These are phyloP conservation scores for Penicillium pancosmium DNA, from an alignment of 495 filamentous ascomycete species.

Conservation along the genomic window DNA sequence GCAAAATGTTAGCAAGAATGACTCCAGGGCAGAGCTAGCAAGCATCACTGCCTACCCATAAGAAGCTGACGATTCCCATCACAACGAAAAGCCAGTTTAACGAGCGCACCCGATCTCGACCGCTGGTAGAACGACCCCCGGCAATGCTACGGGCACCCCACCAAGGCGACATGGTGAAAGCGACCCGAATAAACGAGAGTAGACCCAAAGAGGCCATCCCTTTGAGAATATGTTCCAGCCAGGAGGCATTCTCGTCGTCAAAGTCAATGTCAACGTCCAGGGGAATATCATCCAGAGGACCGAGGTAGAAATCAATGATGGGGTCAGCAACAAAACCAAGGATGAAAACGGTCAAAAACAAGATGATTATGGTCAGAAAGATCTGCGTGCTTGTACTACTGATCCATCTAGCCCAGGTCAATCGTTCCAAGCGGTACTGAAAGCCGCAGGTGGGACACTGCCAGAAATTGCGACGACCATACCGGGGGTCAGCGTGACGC, in stretches of 20 bases:
- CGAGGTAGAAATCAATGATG: constrained; percentile 84
- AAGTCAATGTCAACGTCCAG: constrained; percentile 19
- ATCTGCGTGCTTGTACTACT: constrained; percentile 67
- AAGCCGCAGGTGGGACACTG: constrained; percentile 89
- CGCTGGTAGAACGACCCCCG: constrained; percentile 59
- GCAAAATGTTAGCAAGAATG: constrained; percentile 28
- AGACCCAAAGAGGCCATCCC: constrained; percentile 83
- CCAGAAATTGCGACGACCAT: constrained; percentile 73
- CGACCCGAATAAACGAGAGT: constrained; percentile 79
- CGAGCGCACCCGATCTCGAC: constrained; percentile 71
- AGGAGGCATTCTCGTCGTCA: constrained; percentile 49
- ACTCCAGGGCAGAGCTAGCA: constrained; percentile 3
- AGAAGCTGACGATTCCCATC: constrained; percentile 78
- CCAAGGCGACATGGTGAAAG: constrained; percentile 73
- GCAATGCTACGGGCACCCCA: constrained; percentile 54
- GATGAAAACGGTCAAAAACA: constrained; percentile 70
- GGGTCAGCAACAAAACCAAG: constrained; percentile 92
- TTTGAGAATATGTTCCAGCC: constrained; percentile 84
- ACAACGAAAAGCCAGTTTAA: constrained; percentile 78
- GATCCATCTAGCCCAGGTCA: constrained; percentile 75
- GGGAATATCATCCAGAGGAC: constrained; percentile 61
- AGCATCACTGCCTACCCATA: constrained; percentile 64
- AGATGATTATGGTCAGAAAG: constrained; percentile 66
- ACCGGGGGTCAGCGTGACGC: constrained; percentile 73
- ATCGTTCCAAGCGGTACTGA: constrained; percentile 76